Evolutionary conservation across 176 grass and related monocot species (phyloP), one percentile per base, ranked within the genome.

Genomic region (Guadua angustifolia): DNA sequence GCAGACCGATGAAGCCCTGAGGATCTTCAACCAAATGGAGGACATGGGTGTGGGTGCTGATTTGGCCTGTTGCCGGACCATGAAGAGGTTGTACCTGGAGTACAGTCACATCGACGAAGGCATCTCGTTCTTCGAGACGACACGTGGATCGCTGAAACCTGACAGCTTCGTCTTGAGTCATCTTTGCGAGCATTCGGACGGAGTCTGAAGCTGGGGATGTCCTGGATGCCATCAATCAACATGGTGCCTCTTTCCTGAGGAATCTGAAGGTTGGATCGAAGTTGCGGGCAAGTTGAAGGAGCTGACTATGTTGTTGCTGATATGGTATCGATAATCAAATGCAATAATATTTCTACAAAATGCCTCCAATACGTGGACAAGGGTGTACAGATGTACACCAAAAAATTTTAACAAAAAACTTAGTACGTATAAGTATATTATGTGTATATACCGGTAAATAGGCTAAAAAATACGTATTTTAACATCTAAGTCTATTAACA

Each of bases 151-250:
- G 17, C 55, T 94, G 83, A 92, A 92, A 74, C 93, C 91, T 66
- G 96, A 98, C 55, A 90, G 91, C 47, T 95, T 90, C 79, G 82
- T 98, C 59, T 59, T 95, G 58, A 95, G 93, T 66, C 91, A 94
- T 90, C 86, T 98, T 9, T 98, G 94, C 53, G 85, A 95, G 46
- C 89, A 74, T 69, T 86, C 72, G 58, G 89, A 85, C 33, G 68
- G 89, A 69, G 75, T 52, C 60, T 77, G 79, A 92, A 66, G 89
- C 89, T 26, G 84, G 83, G 56, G 84, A 85, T 62, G 57, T 92
- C 61, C 69, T 95, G 63, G 89, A 90, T 64, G 74, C 43, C 21
- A 92, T 98, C 40, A 74, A 63, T 72, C 22, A 81, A 32, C 44
- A 80, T 71, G 91, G 91, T 22, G 75, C 74, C 18, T 22, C 89